These are phyloP conservation scores for Ambispora gerdemannii DNA, from an alignment of 192 early-diverging fungal genomes.

Conservation along the genomic window DNA sequence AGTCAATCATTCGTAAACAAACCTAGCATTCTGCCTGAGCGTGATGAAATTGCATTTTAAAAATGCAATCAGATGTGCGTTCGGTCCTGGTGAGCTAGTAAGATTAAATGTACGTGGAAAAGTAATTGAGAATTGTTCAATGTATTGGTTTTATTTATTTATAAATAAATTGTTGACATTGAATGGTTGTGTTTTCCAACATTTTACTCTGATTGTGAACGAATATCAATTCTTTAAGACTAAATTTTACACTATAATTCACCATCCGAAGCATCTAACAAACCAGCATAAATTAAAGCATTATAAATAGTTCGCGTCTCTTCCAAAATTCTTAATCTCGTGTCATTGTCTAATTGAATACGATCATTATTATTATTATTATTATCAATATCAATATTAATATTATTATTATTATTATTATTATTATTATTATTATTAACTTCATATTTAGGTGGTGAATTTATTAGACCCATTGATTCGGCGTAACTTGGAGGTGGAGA, in stretches of 20 bases:
- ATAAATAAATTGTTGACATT: background rate
- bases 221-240: no score
- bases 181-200: conserved; percentile 7
- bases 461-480: no score
- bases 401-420: no score
- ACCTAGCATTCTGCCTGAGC: conserved; percentile 20
- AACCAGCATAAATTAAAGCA: background rate
- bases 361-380: no score
- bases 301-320: background rate
- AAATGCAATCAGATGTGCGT: background rate
- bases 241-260: background rate
- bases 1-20: background rate
- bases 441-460: no score
- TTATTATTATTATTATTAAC: no score
- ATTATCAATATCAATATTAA: no score
- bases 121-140: conserved; percentile 9
- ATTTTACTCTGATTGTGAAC: background rate
- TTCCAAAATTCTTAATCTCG: background rate
- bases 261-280: background rate
- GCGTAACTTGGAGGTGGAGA: no score
- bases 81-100: conserved; percentile 18
- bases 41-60: background rate
- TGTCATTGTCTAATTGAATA: no score
- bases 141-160: background rate
- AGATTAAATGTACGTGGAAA: conserved; percentile 2